These are phyloP conservation scores for Boletus tylopilopsis DNA, from an alignment of 768 basidiomycete genomes.

Conservation along the genomic window DNA sequence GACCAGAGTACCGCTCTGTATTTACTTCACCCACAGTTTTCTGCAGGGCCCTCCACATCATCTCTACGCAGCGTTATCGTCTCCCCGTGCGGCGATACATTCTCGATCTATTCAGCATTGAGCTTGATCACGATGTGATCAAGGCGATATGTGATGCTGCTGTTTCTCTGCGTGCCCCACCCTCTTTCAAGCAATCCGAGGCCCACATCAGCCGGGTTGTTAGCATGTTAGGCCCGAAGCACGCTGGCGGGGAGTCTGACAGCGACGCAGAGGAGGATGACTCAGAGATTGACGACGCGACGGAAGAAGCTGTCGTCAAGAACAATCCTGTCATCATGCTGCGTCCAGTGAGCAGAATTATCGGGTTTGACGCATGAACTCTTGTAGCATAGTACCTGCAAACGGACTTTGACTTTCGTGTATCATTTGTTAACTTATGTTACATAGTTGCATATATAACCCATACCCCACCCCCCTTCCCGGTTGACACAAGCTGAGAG, in stretches of 20 bases:
- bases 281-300: constrained; percentile 43
- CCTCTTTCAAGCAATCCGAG: constrained; percentile 40
- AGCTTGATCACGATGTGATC: constrained; percentile 62
- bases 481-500: no score
- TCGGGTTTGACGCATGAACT: constrained; percentile 48
- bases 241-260: constrained; percentile 49
- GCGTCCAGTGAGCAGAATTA: constrained; percentile 53
- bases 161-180: constrained; percentile 45
- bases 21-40: constrained; percentile 79
- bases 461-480: background rate
- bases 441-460: constrained; percentile 10
- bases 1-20: constrained; percentile 66
- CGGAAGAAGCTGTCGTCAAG: constrained; percentile 39
- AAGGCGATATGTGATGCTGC: constrained; percentile 51
- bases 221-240: constrained; percentile 60
- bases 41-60: constrained; percentile 81
- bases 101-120: constrained; percentile 86
- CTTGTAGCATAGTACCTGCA: background rate
- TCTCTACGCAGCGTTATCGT: constrained; percentile 87
- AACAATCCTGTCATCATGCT: constrained; percentile 52
- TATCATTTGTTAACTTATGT: constrained; percentile 22
- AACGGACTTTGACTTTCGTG: background rate
- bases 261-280: constrained; percentile 58
- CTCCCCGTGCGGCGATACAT: constrained; percentile 91
- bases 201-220: constrained; percentile 45